Evolutionary conservation across 805 yeast species (phyloP).

Genomic region (Yueomyces sinensis): DNA sequence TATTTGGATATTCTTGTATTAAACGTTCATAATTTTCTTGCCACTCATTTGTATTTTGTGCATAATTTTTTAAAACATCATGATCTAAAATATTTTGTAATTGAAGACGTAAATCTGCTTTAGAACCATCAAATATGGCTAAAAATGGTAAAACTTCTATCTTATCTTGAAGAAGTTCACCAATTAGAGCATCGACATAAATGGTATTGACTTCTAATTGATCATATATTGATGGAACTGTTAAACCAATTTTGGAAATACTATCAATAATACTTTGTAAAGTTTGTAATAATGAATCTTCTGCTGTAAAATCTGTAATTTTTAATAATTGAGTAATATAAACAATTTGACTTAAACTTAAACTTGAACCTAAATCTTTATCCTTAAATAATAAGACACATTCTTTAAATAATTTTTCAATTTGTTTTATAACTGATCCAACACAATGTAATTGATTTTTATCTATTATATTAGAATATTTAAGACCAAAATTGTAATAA

Average conservation of each 20-base stretch:
- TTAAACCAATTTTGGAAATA: conserved; percentile 1
- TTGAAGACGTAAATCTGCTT: conserved; percentile 21
- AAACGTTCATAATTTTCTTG: not conserved
- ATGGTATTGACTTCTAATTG: conserved; percentile 5
- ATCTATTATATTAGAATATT: conserved; percentile 9
- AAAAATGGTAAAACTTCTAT: conserved; percentile 4
- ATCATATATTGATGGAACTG: conserved; percentile 1
- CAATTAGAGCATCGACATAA: conserved; percentile 3
- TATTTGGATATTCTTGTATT: conserved; percentile 1
- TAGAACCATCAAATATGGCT: conserved; percentile 18
- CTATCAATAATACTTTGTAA: not conserved
- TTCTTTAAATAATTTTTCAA: conserved; percentile 6
- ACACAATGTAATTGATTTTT: conserved; percentile 11
- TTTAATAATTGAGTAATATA: not conserved
- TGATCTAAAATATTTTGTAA: conserved; percentile 18
- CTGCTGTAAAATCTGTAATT: not conserved
- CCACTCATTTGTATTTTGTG: conserved; percentile 8
- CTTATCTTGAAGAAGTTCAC: conserved; percentile 2
- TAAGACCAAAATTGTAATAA: conserved; percentile 12
- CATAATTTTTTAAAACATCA: conserved; percentile 5
- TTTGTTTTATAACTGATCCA: conserved; percentile 7
- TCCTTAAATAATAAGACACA: conserved; percentile 6
- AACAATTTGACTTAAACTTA: not conserved
- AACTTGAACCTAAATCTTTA: not conserved
- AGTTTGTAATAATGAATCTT: not conserved